phyloP scores from a whole-genome alignment of 768 basidiomycete genomes.

The Kwoniella mangroviensis region DNA sequence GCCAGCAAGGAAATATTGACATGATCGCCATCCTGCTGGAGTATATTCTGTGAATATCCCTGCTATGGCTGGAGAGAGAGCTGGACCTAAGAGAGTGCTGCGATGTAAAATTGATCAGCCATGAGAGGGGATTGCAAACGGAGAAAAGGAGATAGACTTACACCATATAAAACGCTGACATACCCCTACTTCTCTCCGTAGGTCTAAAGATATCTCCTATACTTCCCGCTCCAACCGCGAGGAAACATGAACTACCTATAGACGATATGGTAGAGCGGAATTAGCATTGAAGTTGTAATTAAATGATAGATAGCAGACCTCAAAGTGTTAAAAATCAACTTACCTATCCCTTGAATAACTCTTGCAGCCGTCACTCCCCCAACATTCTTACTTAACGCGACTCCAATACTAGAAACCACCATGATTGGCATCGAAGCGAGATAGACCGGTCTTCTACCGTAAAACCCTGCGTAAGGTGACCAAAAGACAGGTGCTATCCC shows the following conservation, averaged over 20 bases:
- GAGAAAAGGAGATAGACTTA: slow-evolving; percentile 26
- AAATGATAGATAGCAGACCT: no score
- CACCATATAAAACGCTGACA: slow-evolving; percentile 51
- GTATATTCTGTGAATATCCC: slow-evolving; percentile 54
- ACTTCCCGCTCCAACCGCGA: slow-evolving; percentile 66
- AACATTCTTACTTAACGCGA: slow-evolving; percentile 62
- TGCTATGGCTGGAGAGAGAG: slow-evolving; percentile 44
- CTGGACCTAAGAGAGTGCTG: slow-evolving; percentile 38
- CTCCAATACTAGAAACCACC: slow-evolving; percentile 67
- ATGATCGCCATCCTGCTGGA: slow-evolving; percentile 43
- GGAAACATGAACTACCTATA: slow-evolving; percentile 60
- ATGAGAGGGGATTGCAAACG: background rate
- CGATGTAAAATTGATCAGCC: background rate
- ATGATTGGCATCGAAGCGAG: slow-evolving; percentile 67
- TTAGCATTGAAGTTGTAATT: no score
- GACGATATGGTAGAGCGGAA: background rate
- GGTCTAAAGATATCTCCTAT: slow-evolving; percentile 58
- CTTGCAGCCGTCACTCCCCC: slow-evolving; percentile 66
- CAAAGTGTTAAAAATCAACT: no score
- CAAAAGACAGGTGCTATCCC: slow-evolving; percentile 64
- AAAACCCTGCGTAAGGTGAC: slow-evolving; percentile 65
- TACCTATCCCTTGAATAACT: slow-evolving; percentile 69
- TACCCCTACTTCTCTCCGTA: slow-evolving; percentile 50
- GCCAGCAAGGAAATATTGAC: slow-evolving; percentile 46
- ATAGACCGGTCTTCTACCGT: slow-evolving; percentile 70